Percentiles rank a stretch among this genome's conserved stretches.
phyloP scores from a whole-genome alignment of 306 rosid species.

The Casuarina glauca region DNA sequence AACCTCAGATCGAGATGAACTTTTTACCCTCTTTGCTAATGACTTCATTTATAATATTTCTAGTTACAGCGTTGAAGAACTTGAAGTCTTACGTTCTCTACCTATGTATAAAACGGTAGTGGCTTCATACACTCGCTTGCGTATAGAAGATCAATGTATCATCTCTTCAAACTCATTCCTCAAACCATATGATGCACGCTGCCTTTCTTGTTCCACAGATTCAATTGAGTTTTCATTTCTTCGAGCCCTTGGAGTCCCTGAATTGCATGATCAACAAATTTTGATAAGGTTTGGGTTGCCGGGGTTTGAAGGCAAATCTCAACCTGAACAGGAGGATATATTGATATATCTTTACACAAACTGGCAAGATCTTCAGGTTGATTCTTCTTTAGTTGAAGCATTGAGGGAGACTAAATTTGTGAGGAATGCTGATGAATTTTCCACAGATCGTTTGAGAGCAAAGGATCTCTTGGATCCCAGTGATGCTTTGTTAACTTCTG shows the following conservation, averaged over 20 bases:
- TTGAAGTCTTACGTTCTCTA: constrained; percentile 73
- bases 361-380: constrained; percentile 88
- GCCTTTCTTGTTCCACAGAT: constrained; percentile 70
- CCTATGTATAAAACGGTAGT: constrained; percentile 89
- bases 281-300: constrained; percentile 87
- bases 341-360: constrained; percentile 70
- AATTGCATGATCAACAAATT: constrained; percentile 82
- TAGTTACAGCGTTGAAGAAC: constrained; percentile 61
- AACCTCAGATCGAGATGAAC: constrained; percentile 67
- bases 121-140: constrained; percentile 77
- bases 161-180: constrained; percentile 82
- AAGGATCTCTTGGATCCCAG: constrained; percentile 81
- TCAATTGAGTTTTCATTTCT: constrained; percentile 75
- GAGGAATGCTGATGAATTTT: constrained; percentile 83
- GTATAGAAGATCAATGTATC: constrained; percentile 73
- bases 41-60: constrained; percentile 55
- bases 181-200: constrained; percentile 72
- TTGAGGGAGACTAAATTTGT: constrained; percentile 83
- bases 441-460: constrained; percentile 68
- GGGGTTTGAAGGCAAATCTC: constrained; percentile 69
- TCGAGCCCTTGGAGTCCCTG: constrained; percentile 75
- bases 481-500: constrained; percentile 82
- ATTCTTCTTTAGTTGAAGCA: constrained; percentile 66
- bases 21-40: constrained; percentile 71
- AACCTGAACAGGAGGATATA: constrained; percentile 70